Evolutionary conservation across 331 rosid genomes (phyloP).

Genomic region (Phaseolus coccineus): DNA sequence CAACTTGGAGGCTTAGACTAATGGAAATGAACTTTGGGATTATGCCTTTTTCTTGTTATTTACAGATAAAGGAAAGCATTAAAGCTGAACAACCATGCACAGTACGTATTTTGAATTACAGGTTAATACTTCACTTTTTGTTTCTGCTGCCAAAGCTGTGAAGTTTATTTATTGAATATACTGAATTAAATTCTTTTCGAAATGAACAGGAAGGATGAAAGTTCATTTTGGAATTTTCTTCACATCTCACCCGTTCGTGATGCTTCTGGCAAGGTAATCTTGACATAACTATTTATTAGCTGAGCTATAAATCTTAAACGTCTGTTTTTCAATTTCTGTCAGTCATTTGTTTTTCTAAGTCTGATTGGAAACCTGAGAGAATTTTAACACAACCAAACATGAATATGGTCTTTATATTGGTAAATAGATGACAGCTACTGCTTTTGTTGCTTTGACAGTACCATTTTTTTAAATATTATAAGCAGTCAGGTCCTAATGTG

Average conservation of each 20-base stretch:
- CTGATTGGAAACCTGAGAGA: conserved; percentile 24
- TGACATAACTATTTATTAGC: conserved; percentile 25
- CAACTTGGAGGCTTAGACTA: conserved; percentile 31
- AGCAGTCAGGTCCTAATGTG: conserved; percentile 16
- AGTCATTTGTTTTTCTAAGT: conserved; percentile 15
- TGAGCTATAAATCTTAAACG: conserved; percentile 23
- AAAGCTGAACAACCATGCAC: conserved; percentile 77
- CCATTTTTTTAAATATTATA: conserved; percentile 10
- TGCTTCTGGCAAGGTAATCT: conserved; percentile 90
- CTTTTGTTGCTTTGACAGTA: conserved; percentile 14
- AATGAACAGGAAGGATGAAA: conserved; percentile 78
- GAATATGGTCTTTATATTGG: neutral
- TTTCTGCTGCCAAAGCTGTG: conserved; percentile 40
- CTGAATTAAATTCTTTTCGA: conserved; percentile 43
- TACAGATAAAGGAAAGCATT: conserved; percentile 85
- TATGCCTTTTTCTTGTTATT: conserved; percentile 42
- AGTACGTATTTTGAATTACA: conserved; percentile 95
- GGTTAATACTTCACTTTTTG: conserved; percentile 69
- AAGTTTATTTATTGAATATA: conserved; percentile 39
- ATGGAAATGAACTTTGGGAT: conserved; percentile 31
- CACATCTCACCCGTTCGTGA: conserved; percentile 88
- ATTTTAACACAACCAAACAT: conserved; percentile 8
- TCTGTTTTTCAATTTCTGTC: conserved; percentile 14
- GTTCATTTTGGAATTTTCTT: conserved; percentile 94
- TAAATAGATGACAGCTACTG: conserved; percentile 2